These are phyloP conservation scores for Lipomyces orientalis DNA, from an alignment of 805 yeast species.

Conservation along the genomic window DNA sequence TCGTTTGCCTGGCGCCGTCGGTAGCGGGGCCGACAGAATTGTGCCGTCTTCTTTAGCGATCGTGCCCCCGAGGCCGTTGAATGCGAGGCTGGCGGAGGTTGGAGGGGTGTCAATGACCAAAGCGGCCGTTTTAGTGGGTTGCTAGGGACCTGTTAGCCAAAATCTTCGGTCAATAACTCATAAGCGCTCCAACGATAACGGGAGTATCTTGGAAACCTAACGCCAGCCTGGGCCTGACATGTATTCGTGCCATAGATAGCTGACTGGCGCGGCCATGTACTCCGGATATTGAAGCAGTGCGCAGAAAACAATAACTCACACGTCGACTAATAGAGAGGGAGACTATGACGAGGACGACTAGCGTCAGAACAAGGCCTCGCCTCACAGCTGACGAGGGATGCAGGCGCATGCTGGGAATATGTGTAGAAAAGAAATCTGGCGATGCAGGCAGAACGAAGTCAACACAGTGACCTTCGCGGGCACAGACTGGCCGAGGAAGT, in stretches of 20 bases:
- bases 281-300: background rate
- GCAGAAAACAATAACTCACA: conserved; percentile 13
- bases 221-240: background rate
- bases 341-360: conserved; percentile 19
- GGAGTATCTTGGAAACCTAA: background rate
- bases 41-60: conserved; percentile 5
- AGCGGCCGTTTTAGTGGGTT: conserved; percentile 13
- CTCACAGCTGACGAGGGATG: conserved; percentile 26
- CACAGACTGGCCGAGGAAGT: background rate
- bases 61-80: conserved; percentile 18
- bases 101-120: conserved; percentile 28
- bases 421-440: background rate
- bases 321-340: conserved; percentile 13
- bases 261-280: no score
- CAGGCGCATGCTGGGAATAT: conserved; percentile 11
- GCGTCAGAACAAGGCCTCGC: conserved; percentile 19
- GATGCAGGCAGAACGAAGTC: background rate
- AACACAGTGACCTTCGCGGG: background rate
- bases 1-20: conserved; percentile 22
- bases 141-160: background rate
- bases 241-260: no score
- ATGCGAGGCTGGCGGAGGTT: conserved; percentile 18
- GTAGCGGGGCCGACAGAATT: background rate
- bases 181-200: background rate
- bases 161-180: background rate